Evolutionary conservation across 2,329 filamentous ascomycete genomes (phyloP), one percentile per base, ranked within the genome.

Genomic region (Bimuria novae-zelandiae): DNA sequence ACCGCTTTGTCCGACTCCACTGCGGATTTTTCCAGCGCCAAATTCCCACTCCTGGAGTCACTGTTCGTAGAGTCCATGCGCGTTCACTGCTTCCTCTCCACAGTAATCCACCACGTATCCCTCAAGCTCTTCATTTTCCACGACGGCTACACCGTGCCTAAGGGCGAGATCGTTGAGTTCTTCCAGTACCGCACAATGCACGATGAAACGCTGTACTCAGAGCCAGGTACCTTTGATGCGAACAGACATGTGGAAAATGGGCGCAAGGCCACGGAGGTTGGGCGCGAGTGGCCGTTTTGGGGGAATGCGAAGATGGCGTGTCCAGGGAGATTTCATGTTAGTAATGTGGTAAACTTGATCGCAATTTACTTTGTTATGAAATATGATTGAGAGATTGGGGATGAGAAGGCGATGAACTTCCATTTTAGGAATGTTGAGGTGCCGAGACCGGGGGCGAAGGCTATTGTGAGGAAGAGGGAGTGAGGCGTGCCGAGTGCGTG

Each of bases 351-450:
- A 29, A 52, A 52, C n/a, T 27, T 52, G 42, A 47, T 52, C 14
- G 43, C 42, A 17, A n/a, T 47, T 19, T 52, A 52, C 21, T 52
- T 52, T 33, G 33, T 52, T 43, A 41, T 47, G 42, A 52, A 47
- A 7, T 52, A 22, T 33, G 42, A 52, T 16, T 29, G 21, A 25
- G 21, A 41, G 3, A 17, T 52, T 46, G 43, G 40, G 21, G 10
- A 23, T 3, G 35, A 7, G 11, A 33, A 35, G 14, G 25, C 21
- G 16, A 17, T 47, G 35, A 47, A 23, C 33, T 52, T 52, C 27
- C 14, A 52, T 11, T 52, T 52, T 27, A 11, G 35, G 40, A 42
- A 52, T 25, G 42, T 42, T 11, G 17, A 19, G 22, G 43, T 52
- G 37, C 43, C 49, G 16, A 46, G 35, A 25, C 35, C 49, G 10